Base-by-base conservation (phyloP, 116 monocot species). In the Thalassia testudinum region DNA sequence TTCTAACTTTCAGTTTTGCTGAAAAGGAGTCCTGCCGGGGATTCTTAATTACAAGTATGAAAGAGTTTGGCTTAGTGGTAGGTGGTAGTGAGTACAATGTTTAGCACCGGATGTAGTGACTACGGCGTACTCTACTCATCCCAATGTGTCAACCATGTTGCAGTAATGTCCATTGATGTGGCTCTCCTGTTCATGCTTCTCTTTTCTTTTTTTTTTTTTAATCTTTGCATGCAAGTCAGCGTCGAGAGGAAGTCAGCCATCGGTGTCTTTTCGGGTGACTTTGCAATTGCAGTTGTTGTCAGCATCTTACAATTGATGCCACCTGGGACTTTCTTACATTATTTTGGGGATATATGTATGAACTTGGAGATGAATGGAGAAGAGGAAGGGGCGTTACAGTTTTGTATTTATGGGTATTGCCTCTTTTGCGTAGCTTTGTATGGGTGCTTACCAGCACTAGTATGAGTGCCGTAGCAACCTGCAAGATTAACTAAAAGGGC, bases 141-240 rank as follows among this genome's bases (percentile, higher is more conserved):
- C 24, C 72, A 68, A 23, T 86, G 76, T 61, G 27, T 59, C 25
- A 86, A 86, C 65, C 75, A 92, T 27, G n/a, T 70, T 12, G 12
- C 71, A 0, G 75, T 80, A 30, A 63, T 80, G 21, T 66, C 54
- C 5, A 24, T 69, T 12, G 56, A 65, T 59, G 54, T 48, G 17
- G 1, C 79, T 6, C 67, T 86, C 21, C 54, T 69, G 17, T 15
- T 72, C 42, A 30, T 59, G 1, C n/a, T n/a, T n/a, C n/a, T n/a
- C n/a, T n/a, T n/a, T n/a, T n/a, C n/a, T n/a, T n/a, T n/a, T n/a
- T n/a, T 61, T 80, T 42, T 7, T 75, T 19, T 7, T 66, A 20
- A 62, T 45, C 44, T 47, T 82, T 15, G 27, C 63, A 22, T 24
- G 10, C 29, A 15, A 28, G 17, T 19, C 27, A 6, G 21, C 44